A percentile compares a stretch with the other conserved stretches of the same genome.
phyloP scores from a whole-genome alignment of 129 eudicot genomes.

The Silybum marianum region DNA sequence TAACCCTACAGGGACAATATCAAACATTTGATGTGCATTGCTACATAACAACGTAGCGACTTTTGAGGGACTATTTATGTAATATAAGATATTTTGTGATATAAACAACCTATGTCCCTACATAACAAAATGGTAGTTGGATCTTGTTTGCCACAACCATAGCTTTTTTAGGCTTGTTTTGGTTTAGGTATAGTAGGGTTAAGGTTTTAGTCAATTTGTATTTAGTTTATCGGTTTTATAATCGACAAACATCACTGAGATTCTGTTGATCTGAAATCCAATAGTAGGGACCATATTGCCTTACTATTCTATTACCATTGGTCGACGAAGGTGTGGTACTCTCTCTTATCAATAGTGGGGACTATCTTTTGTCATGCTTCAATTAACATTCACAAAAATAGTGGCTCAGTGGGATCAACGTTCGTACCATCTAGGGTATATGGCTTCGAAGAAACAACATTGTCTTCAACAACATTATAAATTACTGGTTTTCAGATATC shows the following conservation, averaged over 20 bases:
- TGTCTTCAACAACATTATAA: not conserved
- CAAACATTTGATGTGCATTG: not conserved
- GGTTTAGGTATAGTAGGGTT: slow-evolving; percentile 8
- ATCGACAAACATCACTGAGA: slow-evolving; percentile 10
- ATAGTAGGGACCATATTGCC: slow-evolving; percentile 19
- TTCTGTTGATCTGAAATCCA: not conserved
- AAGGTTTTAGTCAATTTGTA: slow-evolving; percentile 10
- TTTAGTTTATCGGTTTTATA: slow-evolving; percentile 2
- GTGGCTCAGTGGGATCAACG: not conserved
- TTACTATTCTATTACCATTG: not conserved
- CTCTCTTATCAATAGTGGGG: slow-evolving; percentile 9
- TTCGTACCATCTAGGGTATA: not conserved
- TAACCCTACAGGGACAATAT: not conserved
- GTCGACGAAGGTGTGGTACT: not conserved
- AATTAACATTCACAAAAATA: slow-evolving; percentile 1
- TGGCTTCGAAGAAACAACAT: not conserved
- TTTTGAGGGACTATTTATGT: not conserved
- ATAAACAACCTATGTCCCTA: slow-evolving; percentile 21
- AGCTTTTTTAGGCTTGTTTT: slow-evolving; percentile 7
- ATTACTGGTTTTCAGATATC: not conserved
- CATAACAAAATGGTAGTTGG: slow-evolving; percentile 16
- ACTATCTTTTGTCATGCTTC: slow-evolving; percentile 3
- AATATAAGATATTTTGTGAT: slow-evolving; percentile 4
- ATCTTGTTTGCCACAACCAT: slow-evolving; percentile 9
- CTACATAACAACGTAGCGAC: not conserved